A percentile compares a stretch with the other conserved stretches of the same genome.
Conservation (phyloP, 2,329 filamentous ascomycete species). For the Penicillium sp. region DNA sequence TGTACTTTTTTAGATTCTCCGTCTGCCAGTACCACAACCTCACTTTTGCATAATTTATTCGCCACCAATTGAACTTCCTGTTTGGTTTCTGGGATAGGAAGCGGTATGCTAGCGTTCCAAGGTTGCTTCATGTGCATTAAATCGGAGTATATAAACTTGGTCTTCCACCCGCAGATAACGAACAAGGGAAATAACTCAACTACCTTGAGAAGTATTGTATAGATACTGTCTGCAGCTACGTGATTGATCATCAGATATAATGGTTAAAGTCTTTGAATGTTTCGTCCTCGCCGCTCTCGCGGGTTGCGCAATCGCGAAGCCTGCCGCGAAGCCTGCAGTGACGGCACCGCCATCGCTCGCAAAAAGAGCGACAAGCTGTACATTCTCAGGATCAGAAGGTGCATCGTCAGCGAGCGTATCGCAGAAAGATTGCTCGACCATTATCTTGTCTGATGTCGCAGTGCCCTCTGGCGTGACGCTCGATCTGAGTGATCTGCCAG, state of each 20-base stretch:
- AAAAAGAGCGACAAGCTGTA: conserved; percentile 17
- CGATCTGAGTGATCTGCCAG: conserved; percentile 29
- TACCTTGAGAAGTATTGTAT: too few relatives aligned
- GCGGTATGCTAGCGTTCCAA: too few relatives aligned
- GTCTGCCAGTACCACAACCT: too few relatives aligned
- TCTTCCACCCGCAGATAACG: too few relatives aligned
- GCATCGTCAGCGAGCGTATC: conserved; percentile 23
- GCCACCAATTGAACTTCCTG: too few relatives aligned
- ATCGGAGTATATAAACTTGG: too few relatives aligned
- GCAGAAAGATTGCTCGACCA: conserved; percentile 28
- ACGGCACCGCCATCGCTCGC: conserved; percentile 1
- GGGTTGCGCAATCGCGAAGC: background rate
- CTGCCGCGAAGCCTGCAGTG: conserved; percentile 1
- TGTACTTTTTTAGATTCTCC: too few relatives aligned
- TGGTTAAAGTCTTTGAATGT: background rate
- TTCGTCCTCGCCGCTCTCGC: background rate
- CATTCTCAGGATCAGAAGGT: conserved; percentile 20
- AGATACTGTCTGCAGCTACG: too few relatives aligned
- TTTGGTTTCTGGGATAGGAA: too few relatives aligned
- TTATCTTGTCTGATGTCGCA: conserved; percentile 30
- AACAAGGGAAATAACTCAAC: too few relatives aligned
- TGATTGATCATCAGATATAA: background rate
- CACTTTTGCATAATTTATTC: too few relatives aligned
- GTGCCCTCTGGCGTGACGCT: conserved; percentile 35
- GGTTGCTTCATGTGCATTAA: too few relatives aligned